These are phyloP conservation scores for Ceratorhiza oryzae-sativae DNA, from an alignment of 1,284 basidiomycete species.

Conservation along the genomic window DNA sequence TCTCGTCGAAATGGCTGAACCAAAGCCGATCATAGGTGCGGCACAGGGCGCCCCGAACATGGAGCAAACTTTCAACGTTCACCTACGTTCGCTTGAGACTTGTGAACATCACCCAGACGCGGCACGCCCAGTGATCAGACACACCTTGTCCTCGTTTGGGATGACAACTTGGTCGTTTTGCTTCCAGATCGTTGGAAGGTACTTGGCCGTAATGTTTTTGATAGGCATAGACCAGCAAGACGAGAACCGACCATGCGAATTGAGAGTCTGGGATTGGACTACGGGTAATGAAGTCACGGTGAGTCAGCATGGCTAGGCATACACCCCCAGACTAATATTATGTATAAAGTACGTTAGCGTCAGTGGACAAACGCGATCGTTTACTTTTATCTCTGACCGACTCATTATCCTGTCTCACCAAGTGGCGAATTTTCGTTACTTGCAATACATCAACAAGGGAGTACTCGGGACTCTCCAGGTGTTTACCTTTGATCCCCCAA, in stretches of 20 bases:
- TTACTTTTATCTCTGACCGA: conserved; percentile 21
- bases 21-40: not conserved
- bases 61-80: not conserved
- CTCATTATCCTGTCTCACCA: conserved; percentile 10
- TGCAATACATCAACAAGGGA: too few species aligned
- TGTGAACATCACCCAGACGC: not conserved
- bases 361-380: not conserved
- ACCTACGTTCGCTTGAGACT: not conserved
- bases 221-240: not conserved
- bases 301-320: not conserved
- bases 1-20: not conserved
- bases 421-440: not conserved
- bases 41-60: not conserved
- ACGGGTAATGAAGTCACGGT: conserved; percentile 22
- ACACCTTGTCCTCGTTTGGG: not conserved
- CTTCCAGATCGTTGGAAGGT: conserved; percentile 1
- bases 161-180: not conserved
- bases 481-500: conserved; percentile 1
- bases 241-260: not conserved
- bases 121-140: not conserved
- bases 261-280: conserved; percentile 34
- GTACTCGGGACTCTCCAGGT: not conserved
- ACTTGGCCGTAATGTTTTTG: conserved; percentile 2
- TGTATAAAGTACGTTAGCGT: not conserved
- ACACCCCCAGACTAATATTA: not conserved